A percentile compares a stretch with the other conserved stretches of the same genome.
phyloP scores from a whole-genome alignment of 106 monocot species.

The Acorus calamus region DNA sequence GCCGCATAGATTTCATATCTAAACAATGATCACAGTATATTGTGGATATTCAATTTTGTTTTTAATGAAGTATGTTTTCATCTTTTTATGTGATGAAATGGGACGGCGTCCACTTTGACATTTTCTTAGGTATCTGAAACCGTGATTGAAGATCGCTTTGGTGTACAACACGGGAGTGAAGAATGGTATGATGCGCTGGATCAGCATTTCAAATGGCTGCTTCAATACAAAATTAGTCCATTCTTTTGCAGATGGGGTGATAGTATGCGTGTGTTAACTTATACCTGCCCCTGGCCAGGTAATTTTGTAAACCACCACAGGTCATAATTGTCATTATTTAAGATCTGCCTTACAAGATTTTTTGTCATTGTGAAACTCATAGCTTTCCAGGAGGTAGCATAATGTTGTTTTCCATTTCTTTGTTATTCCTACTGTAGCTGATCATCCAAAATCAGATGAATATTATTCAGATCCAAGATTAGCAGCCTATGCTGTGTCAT shows the following conservation, averaged over 20 bases:
- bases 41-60: no score
- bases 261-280: conserved; percentile 86
- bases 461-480: conserved; percentile 96
- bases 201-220: conserved; percentile 87
- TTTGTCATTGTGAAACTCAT: no score
- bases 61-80: no score
- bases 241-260: conserved; percentile 99
- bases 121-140: conserved; percentile 83
- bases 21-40: no score
- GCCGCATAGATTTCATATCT: no score
- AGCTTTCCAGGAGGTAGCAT: no score
- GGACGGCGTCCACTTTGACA: no score
- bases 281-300: conserved; percentile 99
- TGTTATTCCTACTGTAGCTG: conserved; percentile 37
- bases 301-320: neutral
- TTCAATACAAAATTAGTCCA: conserved; percentile 88
- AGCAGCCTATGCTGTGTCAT: conserved; percentile 97
- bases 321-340: no score
- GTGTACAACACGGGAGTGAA: conserved; percentile 75
- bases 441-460: conserved; percentile 86
- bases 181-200: conserved; percentile 82
- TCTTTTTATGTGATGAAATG: neutral
- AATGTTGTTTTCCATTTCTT: neutral
- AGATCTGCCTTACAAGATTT: no score
- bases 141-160: conserved; percentile 96